Base-by-base conservation (phyloP, 768 basidiomycete genomes). In the Solioccasus polychromus region DNA sequence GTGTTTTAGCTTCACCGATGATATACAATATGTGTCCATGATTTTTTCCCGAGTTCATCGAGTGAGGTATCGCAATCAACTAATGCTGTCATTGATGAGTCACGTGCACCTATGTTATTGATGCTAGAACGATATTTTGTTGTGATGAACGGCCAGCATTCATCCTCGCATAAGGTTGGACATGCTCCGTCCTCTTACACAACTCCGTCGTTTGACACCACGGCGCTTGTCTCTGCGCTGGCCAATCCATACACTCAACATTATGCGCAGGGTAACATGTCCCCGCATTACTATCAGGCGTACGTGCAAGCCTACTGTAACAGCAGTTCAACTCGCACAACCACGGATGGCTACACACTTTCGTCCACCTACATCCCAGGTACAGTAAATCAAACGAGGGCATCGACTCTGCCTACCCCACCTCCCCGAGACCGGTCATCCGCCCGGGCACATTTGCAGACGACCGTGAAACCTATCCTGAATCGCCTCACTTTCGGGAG, bases 231-330 rank as follows among this genome's bases (percentile, higher is more conserved):
- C 3, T 51, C 54, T 0, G 55, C 59, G 31, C 36, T 66, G 52
- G 42, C 52, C 15, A 67, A 68, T 23, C 63, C 63, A 15, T 65
- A 65, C 35, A 51, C 55, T 4, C 64, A 58, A 43, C 42, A 52
- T 18, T 37, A 59, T 59, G 58, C 60, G 45, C 62, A 62, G 28
- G 42, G 58, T n/a, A 59, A 63, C 38, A 39, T 57, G 36, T 76
- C 76, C 30, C 63, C 71, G 15, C 79, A 82, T 55, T 80, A 82
- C 68, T 72, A 73, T 18, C 79, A 80, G 53, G 79, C 78, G 19
- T 79, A 79, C 52, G 45, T 67, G 50, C 76, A 75, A 51, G 62
- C 53, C 35, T 52, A 38, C 29, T 32, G 53, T 15, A 53, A 54
- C 35, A 23, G 24, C 23, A n/a, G n/a, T n/a, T 47, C 50, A 19